Evolutionary conservation across 2,329 filamentous ascomycete species (phyloP).

Genomic region (Beauveria asiatica): DNA sequence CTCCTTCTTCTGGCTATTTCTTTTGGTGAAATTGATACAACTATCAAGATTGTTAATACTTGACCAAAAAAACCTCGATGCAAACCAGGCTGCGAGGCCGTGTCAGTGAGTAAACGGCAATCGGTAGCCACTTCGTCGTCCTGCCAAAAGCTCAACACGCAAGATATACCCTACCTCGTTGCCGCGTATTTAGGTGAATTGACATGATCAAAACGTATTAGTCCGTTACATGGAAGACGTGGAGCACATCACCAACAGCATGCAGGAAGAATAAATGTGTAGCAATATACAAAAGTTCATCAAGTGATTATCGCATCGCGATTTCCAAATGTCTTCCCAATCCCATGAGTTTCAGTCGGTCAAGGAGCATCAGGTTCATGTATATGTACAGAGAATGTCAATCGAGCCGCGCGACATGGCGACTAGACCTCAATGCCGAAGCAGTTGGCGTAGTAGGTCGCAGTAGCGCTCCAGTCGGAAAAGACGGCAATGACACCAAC

Average conservation of each 20-base stretch:
- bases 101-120: background rate
- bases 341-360: background rate
- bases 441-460: constrained; percentile 66
- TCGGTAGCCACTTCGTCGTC: background rate
- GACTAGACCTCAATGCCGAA: constrained; percentile 32
- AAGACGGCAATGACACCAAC: constrained; percentile 56
- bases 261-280: background rate
- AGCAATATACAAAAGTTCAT: background rate
- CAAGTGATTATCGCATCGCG: background rate
- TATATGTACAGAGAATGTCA: background rate
- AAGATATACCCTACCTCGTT: no score
- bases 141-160: no score
- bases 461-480: constrained; percentile 60
- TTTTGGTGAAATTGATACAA: no score
- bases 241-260: background rate
- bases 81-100: background rate
- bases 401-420: background rate
- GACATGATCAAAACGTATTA: background rate
- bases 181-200: no score
- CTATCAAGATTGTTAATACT: background rate
- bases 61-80: background rate
- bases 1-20: no score
- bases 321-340: no score
- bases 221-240: constrained; percentile 11
- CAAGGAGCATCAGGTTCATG: background rate